Evolutionary conservation across 805 yeast genomes (phyloP).

Genomic region (Clavispora phyllophila): DNA sequence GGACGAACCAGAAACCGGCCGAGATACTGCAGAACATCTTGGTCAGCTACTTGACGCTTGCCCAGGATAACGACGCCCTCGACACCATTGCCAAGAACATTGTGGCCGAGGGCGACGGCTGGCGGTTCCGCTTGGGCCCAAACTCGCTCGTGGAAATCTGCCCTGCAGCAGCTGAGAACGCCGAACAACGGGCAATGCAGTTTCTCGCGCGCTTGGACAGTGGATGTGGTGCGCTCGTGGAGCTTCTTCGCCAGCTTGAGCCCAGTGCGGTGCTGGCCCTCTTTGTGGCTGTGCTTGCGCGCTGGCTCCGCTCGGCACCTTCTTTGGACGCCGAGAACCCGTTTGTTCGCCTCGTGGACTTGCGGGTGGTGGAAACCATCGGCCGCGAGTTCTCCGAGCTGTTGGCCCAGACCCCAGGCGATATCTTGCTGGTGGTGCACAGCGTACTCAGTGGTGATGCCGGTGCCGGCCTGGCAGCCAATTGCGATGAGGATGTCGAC

Average conservation of each 20-base stretch:
- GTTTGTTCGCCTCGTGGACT: conserved; percentile 50
- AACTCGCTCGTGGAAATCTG: conserved; percentile 32
- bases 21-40: conserved; percentile 35
- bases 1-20: conserved; percentile 22
- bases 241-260: conserved; percentile 46
- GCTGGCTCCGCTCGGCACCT: conserved; percentile 49
- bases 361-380: conserved; percentile 60
- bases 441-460: conserved; percentile 28
- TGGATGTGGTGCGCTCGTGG: conserved; percentile 24
- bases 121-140: conserved; percentile 42
- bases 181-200: conserved; percentile 23
- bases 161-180: conserved; percentile 2
- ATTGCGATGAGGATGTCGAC: conserved; percentile 4
- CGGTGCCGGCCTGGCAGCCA: conserved; percentile 10
- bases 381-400: conserved; percentile 54
- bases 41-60: conserved; percentile 29
- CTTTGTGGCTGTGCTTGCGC: conserved; percentile 49
- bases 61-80: conserved; percentile 16
- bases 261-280: conserved; percentile 40
- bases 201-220: conserved; percentile 27
- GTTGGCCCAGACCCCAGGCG: conserved; percentile 51
- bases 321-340: conserved; percentile 39
- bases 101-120: conserved; percentile 26
- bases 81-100: conserved; percentile 31
- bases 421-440: conserved; percentile 42